phyloP scores from a whole-genome alignment of 2,329 filamentous ascomycete genomes.

The Neurospora crassa region DNA sequence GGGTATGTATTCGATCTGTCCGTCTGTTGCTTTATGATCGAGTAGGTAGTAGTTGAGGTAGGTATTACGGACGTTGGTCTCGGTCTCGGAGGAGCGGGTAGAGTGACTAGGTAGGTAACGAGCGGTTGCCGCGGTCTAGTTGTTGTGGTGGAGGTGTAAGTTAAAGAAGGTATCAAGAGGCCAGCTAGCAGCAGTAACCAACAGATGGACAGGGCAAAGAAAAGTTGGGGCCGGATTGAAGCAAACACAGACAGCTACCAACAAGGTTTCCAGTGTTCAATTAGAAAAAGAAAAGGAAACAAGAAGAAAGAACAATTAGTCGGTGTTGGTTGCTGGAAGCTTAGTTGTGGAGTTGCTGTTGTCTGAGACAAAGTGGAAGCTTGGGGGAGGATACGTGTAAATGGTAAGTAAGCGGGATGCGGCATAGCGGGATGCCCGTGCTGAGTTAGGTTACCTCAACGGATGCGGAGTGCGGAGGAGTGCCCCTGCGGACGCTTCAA shows the following conservation, averaged over 20 bases:
- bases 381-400: neutral
- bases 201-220: neutral
- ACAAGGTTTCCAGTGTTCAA: neutral
- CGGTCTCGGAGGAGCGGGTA: neutral
- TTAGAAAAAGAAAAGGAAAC: neutral
- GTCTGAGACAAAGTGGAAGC: neutral
- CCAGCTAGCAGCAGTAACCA: neutral
- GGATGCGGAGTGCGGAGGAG: neutral
- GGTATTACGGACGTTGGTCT: neutral
- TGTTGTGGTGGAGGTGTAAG: neutral
- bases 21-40: neutral
- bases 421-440: neutral
- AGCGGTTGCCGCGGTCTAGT: neutral
- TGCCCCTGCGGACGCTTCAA: neutral
- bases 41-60: neutral
- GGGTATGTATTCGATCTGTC: neutral
- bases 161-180: neutral
- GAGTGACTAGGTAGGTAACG: neutral
- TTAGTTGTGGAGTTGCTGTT: neutral
- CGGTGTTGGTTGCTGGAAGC: neutral
- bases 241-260: neutral
- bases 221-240: neutral
- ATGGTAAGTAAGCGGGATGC: neutral
- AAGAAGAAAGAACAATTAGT: neutral
- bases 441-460: neutral